phyloP scores from a whole-genome alignment of 164 flowering plant genomes.

The Liriodendron chinense region DNA sequence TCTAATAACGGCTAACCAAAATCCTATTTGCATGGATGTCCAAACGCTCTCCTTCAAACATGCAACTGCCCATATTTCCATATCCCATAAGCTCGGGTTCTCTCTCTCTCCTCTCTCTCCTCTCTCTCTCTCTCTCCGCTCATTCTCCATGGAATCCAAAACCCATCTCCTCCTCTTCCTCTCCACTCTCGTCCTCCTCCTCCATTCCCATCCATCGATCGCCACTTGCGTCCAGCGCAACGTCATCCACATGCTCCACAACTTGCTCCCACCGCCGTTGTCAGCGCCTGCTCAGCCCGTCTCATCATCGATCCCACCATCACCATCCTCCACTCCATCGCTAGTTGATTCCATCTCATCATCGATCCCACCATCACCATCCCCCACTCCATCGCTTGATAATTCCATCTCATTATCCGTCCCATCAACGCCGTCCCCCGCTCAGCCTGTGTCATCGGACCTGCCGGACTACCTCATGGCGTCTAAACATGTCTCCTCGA shows the following conservation, averaged over 20 bases:
- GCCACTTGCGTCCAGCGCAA: neutral
- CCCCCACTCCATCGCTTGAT: neutral
- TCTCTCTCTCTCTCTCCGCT: neutral
- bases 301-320: neutral
- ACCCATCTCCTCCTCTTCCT: neutral
- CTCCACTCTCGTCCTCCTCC: neutral
- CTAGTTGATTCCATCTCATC: neutral
- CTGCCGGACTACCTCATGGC: too few relatives aligned
- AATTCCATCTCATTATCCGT: neutral
- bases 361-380: neutral
- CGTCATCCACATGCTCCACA: neutral
- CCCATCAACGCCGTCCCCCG: too few relatives aligned
- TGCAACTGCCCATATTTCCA: neutral
- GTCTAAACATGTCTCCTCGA: too few relatives aligned
- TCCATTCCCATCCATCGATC: neutral
- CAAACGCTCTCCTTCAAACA: conserved; percentile 5
- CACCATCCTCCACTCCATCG: neutral
- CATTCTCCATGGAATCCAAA: neutral
- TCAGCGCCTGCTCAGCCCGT: too few relatives aligned
- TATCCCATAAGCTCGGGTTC: neutral
- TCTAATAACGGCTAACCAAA: neutral
- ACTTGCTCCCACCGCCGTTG: neutral
- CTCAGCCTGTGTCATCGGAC: too few relatives aligned
- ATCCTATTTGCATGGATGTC: conserved; percentile 20
- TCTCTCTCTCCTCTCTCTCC: neutral